Base-by-base conservation (phyloP, 495 filamentous ascomycete species). In the Aspergillus cristatus region DNA sequence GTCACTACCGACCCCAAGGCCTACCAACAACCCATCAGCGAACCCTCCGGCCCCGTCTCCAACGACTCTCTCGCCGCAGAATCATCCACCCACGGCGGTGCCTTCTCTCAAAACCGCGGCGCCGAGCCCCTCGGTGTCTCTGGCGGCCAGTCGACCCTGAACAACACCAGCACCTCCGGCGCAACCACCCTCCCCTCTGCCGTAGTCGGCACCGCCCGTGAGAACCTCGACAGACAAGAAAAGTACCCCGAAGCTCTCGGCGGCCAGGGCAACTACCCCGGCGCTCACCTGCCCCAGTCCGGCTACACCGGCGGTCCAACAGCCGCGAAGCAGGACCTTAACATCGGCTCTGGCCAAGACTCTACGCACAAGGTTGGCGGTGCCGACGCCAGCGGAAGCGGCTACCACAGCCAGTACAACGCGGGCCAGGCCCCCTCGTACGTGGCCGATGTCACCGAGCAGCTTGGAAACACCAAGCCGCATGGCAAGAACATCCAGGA, bases 31-130 rank as follows among this genome's bases (percentile, higher is more conserved):
- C 59, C 64, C 35, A 68, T 66, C 28, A 37, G 55, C 12, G 79
- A 84, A 54, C 56, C 65, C 17, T 52, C 75, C 13, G 78, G 79
- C 40, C 57, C 72, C 30, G 52, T 82, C 10, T 56, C 73, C 20
- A 73, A 67, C 32, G 79, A 82, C 58, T 81, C 77, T 25, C 73
- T 84, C 22, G 79, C 79, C 20, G 78, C 70, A 31, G 74, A 82
- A 44, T 82, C 79, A 10, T 53, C 68, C 35, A 56, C 61, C 28
- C 32, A 47, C 12, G 69, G 69, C 32, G 77, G 77, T 40, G 51
- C 48, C 18, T 82, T 76, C 60, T 55, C 56, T 22, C 50, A 63
- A 30, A 75, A 78, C 58, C 63, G 66, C 10, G 55, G 68, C 24
- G 63, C 67, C 7, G 60, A 70, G 25, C 69, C 74, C 14, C 54